Evolutionary conservation across 2,329 filamentous ascomycete species (phyloP).

Genomic region (Colletotrichum sp.): DNA sequence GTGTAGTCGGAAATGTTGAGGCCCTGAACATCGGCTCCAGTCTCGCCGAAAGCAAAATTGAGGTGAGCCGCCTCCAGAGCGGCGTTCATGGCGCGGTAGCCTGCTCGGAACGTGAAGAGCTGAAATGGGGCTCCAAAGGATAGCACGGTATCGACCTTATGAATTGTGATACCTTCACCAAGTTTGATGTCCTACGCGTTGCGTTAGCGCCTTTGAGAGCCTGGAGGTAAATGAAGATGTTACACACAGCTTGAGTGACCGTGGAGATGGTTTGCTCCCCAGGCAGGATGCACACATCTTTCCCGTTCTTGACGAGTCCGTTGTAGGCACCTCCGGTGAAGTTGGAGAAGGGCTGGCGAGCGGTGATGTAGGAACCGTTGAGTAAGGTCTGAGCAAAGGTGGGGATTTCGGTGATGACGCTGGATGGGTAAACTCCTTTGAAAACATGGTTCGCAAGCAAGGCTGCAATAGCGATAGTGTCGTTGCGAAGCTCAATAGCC

Average conservation of each 20-base stretch:
- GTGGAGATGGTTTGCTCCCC: constrained; percentile 34
- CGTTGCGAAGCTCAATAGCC: constrained; percentile 32
- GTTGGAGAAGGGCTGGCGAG: constrained; percentile 39
- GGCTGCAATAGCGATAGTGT: constrained; percentile 33
- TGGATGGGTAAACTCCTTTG: constrained; percentile 31
- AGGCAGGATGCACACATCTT: constrained; percentile 35
- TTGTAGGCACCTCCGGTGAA: constrained; percentile 40
- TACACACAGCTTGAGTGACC: constrained; percentile 34
- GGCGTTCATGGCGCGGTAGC: constrained; percentile 31
- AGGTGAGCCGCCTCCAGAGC: constrained; percentile 30
- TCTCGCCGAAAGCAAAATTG: constrained; percentile 27
- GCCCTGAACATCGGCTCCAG: constrained; percentile 19
- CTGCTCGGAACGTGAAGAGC: constrained; percentile 31
- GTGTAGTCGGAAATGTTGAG: constrained; percentile 63
- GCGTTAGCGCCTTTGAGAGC: background rate
- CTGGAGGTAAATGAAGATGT: too few relatives aligned
- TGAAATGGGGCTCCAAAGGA: constrained; percentile 33
- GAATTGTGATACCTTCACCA: constrained; percentile 31
- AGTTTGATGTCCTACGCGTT: constrained; percentile 29
- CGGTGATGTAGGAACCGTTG: constrained; percentile 31
- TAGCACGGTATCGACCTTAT: constrained; percentile 33
- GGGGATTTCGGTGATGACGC: constrained; percentile 31
- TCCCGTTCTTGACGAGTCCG: constrained; percentile 34
- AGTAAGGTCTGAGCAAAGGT: constrained; percentile 33
- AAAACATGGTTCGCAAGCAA: constrained; percentile 37